Evolutionary conservation across 2,329 filamentous ascomycete genomes (phyloP), one percentile per base, ranked within the genome.

Genomic region (Macrophomina tecta): DNA sequence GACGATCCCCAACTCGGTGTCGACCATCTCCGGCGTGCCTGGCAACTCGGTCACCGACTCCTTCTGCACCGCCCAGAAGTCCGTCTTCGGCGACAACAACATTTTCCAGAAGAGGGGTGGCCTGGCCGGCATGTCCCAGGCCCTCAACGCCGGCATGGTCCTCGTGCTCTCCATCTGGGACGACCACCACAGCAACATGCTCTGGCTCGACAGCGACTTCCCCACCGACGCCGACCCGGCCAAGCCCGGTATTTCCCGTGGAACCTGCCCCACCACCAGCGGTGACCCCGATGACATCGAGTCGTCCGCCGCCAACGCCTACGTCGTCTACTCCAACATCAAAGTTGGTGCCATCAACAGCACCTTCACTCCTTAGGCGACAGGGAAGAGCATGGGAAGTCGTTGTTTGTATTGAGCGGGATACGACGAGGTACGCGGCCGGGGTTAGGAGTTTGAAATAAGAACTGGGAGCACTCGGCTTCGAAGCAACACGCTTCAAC

Each of bases 121-220:
- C 38, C 64, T 70, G 65, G 70, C 71, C 12, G 63, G 64, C 51
- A 73, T 73, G 72, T 65, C 66, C 4, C 64, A 67, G 56, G 70
- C 72, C 5, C 69, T 72, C 38, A 49, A 66, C 46, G 34, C 64
- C 46, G 65, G 65, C 49, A 67, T 67, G 65, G 65, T 64, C 11
- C 81, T 90, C 16, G 86, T 88, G 66, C 81, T 90, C 79, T 83
- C 81, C 60, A 75, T 87, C 67, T 84, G 82, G 82, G 85, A 89
- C 73, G 88, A 90, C 77, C 84, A 89, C 78, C 77, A 84, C 70
- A 77, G 83, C 72, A 82, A 89, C 77, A 91, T 91, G 89, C 84
- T 89, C 73, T 91, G 90, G 90, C 85, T 92, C 70, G 89, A 91
- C 80, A 85, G 84, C 70, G 83, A 80, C 72, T 89, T 84, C 80